Evolutionary conservation across 768 basidiomycete species (phyloP).

Genomic region (Cystobasidium tubakii): DNA sequence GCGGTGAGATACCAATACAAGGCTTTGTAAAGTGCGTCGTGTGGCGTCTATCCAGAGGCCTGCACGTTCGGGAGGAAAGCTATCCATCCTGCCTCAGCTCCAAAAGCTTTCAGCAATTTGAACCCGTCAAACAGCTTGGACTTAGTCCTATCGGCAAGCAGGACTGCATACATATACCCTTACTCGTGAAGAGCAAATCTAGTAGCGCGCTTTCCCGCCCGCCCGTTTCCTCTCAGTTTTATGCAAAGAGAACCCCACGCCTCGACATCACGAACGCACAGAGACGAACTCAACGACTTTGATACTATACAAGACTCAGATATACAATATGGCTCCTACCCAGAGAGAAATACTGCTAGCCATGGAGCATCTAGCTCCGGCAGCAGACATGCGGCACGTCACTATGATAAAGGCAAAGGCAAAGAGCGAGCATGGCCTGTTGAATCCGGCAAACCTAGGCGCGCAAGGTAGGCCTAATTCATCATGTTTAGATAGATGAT

Average conservation of each 20-base stretch:
- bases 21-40: too few species aligned
- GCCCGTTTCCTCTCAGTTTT: neutral
- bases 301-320: neutral
- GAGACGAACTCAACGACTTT: neutral
- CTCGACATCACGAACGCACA: neutral
- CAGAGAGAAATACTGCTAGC: neutral
- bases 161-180: neutral
- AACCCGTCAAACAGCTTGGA: too few species aligned
- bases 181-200: too few species aligned
- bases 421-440: conserved; percentile 25
- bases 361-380: neutral
- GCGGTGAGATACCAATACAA: too few species aligned
- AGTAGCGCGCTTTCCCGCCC: neutral
- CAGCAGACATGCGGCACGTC: neutral
- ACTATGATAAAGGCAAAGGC: conserved; percentile 18
- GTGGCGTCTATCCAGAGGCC: too few species aligned
- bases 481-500: too few species aligned
- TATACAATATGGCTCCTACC: neutral
- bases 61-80: too few species aligned
- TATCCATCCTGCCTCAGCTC: too few species aligned
- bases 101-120: too few species aligned
- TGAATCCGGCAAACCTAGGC: neutral
- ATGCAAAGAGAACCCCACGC: conserved; percentile 10
- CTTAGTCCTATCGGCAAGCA: too few species aligned
- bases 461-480: neutral